Evolutionary conservation across 768 basidiomycete species (phyloP).

Genomic region (Podaxis pistillaris): DNA sequence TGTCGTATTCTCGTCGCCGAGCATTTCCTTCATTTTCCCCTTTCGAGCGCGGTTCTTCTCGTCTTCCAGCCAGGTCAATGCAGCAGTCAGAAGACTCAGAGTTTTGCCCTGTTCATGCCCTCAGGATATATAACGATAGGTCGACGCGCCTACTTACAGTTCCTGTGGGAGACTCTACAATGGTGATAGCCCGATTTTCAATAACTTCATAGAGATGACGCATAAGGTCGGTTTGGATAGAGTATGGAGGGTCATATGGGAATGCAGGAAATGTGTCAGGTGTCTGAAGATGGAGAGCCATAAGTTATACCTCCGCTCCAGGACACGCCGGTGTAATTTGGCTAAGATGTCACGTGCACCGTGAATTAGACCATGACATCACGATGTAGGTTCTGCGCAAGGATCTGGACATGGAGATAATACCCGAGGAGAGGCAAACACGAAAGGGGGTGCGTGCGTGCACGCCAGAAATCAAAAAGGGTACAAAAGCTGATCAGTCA

Average conservation of each 20-base stretch:
- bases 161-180: constrained; percentile 89
- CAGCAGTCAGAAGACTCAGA: constrained; percentile 71
- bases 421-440: neutral
- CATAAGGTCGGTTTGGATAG: constrained; percentile 88
- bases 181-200: constrained; percentile 70
- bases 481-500: neutral
- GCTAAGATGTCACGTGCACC: constrained; percentile 3
- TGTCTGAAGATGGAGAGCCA: constrained; percentile 50
- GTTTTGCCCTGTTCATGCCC: constrained; percentile 71
- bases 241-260: constrained; percentile 80
- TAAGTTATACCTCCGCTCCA: constrained; percentile 6
- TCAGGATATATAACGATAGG: neutral
- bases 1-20: constrained; percentile 27
- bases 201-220: constrained; percentile 79
- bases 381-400: neutral
- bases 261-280: constrained; percentile 75
- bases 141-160: constrained; percentile 50
- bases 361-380: neutral
- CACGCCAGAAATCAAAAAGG: neutral
- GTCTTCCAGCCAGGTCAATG: constrained; percentile 73
- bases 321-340: neutral
- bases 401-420: neutral
- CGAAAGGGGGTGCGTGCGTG: neutral
- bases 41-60: constrained; percentile 67
- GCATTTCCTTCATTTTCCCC: constrained; percentile 51